Evolutionary conservation across 257 asterid species (phyloP), one percentile per base, ranked within the genome.

Genomic region (Rauvolfia tetraphylla): DNA sequence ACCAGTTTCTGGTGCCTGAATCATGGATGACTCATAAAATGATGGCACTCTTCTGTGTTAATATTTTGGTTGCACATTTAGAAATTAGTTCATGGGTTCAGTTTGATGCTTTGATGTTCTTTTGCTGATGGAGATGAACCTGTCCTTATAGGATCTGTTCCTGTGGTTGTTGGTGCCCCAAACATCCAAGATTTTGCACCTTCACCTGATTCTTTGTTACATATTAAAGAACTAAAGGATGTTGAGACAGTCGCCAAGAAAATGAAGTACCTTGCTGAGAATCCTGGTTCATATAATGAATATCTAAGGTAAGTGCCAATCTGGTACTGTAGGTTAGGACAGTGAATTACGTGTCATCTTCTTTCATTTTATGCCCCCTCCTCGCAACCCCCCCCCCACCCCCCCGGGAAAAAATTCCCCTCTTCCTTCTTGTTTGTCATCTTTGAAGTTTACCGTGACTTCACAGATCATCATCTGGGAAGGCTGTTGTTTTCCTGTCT

Each of bases 111-210:
- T 68, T 41, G 41, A 34, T 38, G 51, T 39, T 80, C 29, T 84
- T 74, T 72, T 78, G 75, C 83, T 85, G 69, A 81, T 59, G 65
- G 79, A 62, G 65, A 48, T 72, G 73, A 38, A 27, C 7, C 38
- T 61, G 54, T 57, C 75, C 71, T 69, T 86, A 58, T 73, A 92
- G 99, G 99, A 74, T 76, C 92, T 72, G 84, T 95, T 72, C 99
- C 99, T 20, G 97, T 95, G 75, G 97, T 93, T 54, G 85, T 95
- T 70, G 99, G 99, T 36, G 96, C 99, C 71, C 97, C 97, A 68
- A 95, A 95, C 82, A 93, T 95, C 84, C 86, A 88, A 87, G 99
- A 95, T 57, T 95, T 89, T 84, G 89, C 99, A 72, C 99, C 99
- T 44, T 79, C 88, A 79, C 88, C 90, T 73, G 80, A 80, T 82